Percentiles rank a stretch among this genome's conserved stretches.
phyloP scores from a whole-genome alignment of 208 protist species.

The Trypanosoma cruzi region DNA sequence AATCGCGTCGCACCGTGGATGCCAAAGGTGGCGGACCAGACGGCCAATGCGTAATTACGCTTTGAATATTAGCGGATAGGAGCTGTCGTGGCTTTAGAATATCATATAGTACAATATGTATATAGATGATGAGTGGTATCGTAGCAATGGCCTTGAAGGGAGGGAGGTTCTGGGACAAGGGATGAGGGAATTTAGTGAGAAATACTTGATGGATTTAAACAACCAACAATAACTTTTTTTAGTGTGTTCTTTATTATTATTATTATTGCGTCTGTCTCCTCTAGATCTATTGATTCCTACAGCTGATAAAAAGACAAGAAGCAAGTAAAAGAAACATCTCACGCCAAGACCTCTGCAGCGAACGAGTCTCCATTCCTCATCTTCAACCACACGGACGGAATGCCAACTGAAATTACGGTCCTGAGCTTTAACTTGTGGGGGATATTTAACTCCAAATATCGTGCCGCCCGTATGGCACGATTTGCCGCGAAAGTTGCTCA shows the following conservation, averaged over 20 bases:
- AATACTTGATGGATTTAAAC: too few species aligned
- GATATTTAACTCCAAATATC: slow-evolving; percentile 91
- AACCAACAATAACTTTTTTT: too few species aligned
- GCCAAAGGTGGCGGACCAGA: slow-evolving; percentile 77
- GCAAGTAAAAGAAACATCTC: background rate
- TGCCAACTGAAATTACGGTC: slow-evolving; percentile 49
- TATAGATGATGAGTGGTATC: background rate
- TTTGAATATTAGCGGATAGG: background rate
- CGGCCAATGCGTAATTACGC: slow-evolving; percentile 71
- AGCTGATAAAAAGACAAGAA: background rate
- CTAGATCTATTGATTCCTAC: background rate
- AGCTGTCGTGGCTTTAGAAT: too few species aligned
- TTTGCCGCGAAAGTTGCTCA: slow-evolving; percentile 79
- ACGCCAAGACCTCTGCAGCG: background rate
- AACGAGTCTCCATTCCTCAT: background rate
- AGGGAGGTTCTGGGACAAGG: background rate
- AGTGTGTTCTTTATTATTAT: background rate
- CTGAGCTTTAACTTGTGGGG: slow-evolving; percentile 89
- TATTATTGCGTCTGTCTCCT: background rate
- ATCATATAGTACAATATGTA: background rate
- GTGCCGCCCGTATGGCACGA: slow-evolving; percentile 64
- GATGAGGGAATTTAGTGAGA: background rate
- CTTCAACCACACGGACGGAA: background rate
- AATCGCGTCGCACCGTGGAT: slow-evolving; percentile 91
- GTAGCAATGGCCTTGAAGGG: background rate